Evolutionary conservation across 2,329 filamentous ascomycete species (phyloP), one percentile per base, ranked within the genome.

Genomic region (Pyrenochaeta sp.): DNA sequence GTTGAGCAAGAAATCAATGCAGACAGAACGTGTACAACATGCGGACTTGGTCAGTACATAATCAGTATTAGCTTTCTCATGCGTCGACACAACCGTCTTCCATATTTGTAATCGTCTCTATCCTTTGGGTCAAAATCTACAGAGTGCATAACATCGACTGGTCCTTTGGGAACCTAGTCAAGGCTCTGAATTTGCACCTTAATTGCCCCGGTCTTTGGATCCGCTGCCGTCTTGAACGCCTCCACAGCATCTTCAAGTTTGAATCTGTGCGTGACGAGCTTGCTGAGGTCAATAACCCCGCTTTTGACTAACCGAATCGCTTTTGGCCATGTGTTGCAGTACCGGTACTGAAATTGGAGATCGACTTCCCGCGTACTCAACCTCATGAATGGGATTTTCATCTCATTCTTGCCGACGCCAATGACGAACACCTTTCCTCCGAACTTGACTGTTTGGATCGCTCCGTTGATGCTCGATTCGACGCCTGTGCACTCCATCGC

Each of bases 351-450:
- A 77, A 97, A 95, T 79, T 96, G 91, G 56, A 98, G 82, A 78
- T 98, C 94, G 66, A 98, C 90, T 80, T 98, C 95, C 60, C 91
- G 86, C 5, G 93, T 94, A 68, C 90, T 94, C 52, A 94, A 85
- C 45, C 92, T 82, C 94, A 97, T 97, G 77, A 98, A 98, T 23
- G 94, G 94, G 60, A 98, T 90, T 77, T 86, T 92, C 82, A 98
- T 95, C 82, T 97, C 91, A 75, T 95, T 93, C 83, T 90, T 94
- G 63, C 94, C 95, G 2, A 98, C 93, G 35, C 94, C 94, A 63
- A 97, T 96, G 60, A 98, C 90, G 73, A 98, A 98, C 48, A 98
- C 94, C 79, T 96, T 97, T 67, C 95, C 94, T 62, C 94, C 95
- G 70, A 98, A 98, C 79, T 94, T 96, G 74, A 90, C 86, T 9